These are phyloP conservation scores for Acer campestre DNA, from an alignment of 345 rosid species.

Conservation along the genomic window DNA sequence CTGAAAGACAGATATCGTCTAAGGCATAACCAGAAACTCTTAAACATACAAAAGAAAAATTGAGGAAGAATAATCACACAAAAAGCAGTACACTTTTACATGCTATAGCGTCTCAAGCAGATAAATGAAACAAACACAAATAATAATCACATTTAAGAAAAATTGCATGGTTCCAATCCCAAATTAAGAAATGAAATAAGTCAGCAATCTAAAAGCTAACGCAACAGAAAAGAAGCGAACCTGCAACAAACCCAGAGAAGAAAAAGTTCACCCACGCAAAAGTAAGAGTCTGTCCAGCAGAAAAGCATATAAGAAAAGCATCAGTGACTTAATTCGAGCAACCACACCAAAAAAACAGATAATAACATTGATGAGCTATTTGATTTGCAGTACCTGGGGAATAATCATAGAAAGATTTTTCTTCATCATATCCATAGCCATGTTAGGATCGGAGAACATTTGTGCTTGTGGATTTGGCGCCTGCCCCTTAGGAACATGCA, in stretches of 20 bases:
- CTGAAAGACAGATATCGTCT: neutral
- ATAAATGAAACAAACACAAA: neutral
- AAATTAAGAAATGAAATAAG: neutral
- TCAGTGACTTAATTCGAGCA: conserved; percentile 20
- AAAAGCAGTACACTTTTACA: conserved; percentile 2
- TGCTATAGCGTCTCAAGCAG: neutral
- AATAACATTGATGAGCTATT: neutral
- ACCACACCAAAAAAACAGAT: neutral
- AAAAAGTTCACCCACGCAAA: conserved; percentile 99
- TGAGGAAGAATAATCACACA: neutral
- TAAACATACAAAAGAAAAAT: neutral
- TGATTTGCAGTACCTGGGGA: conserved; percentile 68
- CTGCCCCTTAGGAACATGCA: conserved; percentile 84
- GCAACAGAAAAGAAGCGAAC: conserved; percentile 34
- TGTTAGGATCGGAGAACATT: conserved; percentile 99
- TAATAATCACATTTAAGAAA: neutral
- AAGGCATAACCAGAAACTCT: neutral
- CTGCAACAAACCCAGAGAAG: conserved; percentile 99
- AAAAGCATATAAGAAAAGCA: conserved; percentile 18
- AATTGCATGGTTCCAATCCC: too few relatives aligned
- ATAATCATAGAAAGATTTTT: conserved; percentile 98
- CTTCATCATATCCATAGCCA: conserved; percentile 99
- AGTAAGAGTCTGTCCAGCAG: conserved; percentile 78
- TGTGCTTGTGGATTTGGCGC: conserved; percentile 89
- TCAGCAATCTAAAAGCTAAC: neutral